Conservation (phyloP, 305 asterid species). For the Solanum hybrid region DNA sequence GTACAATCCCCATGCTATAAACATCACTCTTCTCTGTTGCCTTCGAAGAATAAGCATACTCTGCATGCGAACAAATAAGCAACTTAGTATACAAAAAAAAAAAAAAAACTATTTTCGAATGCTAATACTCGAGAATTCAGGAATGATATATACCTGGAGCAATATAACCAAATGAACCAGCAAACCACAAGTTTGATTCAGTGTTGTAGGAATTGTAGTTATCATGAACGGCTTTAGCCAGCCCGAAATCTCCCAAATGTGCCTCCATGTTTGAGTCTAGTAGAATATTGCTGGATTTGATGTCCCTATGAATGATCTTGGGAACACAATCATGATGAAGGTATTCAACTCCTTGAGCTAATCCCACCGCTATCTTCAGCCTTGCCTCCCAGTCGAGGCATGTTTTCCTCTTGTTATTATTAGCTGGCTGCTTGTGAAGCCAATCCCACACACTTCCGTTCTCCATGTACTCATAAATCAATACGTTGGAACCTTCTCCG, state of each 20-base stretch:
- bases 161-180: conserved; percentile 87
- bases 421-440: conserved; percentile 55
- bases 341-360: conserved; percentile 82
- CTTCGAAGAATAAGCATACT: conserved; percentile 73
- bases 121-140: not conserved
- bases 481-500: conserved; percentile 51
- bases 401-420: conserved; percentile 34
- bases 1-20: conserved; percentile 94
- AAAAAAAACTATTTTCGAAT: not conserved
- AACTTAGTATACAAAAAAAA: not conserved
- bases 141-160: conserved; percentile 71
- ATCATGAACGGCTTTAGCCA: conserved; percentile 58
- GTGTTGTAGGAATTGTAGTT: conserved; percentile 50
- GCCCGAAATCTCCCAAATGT: conserved; percentile 87
- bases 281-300: conserved; percentile 73
- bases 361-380: conserved; percentile 70
- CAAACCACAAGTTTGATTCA: conserved; percentile 70
- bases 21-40: conserved; percentile 86
- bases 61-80: conserved; percentile 38
- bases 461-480: conserved; percentile 92
- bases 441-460: conserved; percentile 88
- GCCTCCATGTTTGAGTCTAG: conserved; percentile 82
- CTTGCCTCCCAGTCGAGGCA: conserved; percentile 66
- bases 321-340: conserved; percentile 94
- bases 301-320: conserved; percentile 83